Conservation (phyloP, 208 protist genomes). For the Eutreptiella sp. region DNA sequence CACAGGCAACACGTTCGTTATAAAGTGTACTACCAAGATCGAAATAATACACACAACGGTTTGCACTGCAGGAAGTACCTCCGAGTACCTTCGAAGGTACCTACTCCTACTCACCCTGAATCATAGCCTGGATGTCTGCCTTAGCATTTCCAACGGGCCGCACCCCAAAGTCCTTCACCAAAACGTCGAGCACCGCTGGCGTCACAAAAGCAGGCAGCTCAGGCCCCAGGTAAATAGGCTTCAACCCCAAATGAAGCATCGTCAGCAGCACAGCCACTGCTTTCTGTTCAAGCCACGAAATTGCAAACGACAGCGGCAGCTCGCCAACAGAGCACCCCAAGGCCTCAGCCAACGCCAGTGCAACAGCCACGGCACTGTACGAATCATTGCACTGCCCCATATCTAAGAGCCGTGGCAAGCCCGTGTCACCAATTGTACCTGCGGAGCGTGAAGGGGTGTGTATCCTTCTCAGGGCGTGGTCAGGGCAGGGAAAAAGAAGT, state of each 20-base stretch:
- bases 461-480: too few species aligned
- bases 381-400: conserved; percentile 80
- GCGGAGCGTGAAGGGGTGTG: not conserved
- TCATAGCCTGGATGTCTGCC: too few species aligned
- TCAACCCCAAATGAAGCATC: conserved; percentile 54
- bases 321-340: conserved; percentile 42
- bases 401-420: conserved; percentile 69
- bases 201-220: conserved; percentile 60
- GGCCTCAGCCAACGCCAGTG: conserved; percentile 41
- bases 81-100: too few species aligned
- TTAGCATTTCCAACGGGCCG: conserved; percentile 31
- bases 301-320: conserved; percentile 51
- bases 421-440: conserved; percentile 36
- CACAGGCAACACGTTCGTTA: too few species aligned
- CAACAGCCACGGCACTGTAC: conserved; percentile 59
- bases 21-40: too few species aligned
- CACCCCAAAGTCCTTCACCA: conserved; percentile 53
- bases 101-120: too few species aligned
- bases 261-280: conserved; percentile 63
- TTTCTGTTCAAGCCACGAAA: conserved; percentile 84
- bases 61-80: too few species aligned
- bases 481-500: too few species aligned
- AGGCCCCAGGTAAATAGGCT: conserved; percentile 65
- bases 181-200: conserved; percentile 41
- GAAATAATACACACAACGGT: too few species aligned